These are phyloP conservation scores for Dichotomopilus funicola DNA, from an alignment of 2,329 filamentous ascomycete species.

Conservation along the genomic window DNA sequence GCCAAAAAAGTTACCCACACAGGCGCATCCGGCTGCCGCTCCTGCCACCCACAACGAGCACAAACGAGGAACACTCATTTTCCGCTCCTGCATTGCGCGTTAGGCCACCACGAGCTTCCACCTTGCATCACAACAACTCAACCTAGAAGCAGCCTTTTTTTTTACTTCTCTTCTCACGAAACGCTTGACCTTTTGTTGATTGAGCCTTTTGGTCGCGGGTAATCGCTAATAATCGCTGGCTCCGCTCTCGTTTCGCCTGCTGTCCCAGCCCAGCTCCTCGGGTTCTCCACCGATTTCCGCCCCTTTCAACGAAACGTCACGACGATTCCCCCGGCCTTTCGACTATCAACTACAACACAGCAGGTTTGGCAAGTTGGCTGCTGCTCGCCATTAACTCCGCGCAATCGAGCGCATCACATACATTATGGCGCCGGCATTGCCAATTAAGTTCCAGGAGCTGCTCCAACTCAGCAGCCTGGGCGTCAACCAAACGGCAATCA, in stretches of 20 bases:
- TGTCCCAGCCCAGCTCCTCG: conserved; percentile 6
- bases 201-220: conserved; percentile 16
- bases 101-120: conserved; percentile 14
- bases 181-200: conserved; percentile 13
- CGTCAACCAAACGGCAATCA: conserved; percentile 49
- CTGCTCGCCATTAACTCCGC: conserved; percentile 22
- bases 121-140: conserved; percentile 4
- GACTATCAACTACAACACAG: conserved; percentile 10
- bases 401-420: conserved; percentile 28
- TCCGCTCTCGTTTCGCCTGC: conserved; percentile 15
- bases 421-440: conserved; percentile 32
- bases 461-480: conserved; percentile 34
- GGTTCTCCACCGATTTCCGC: conserved; percentile 18
- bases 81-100: conserved; percentile 8
- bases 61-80: conserved; percentile 10
- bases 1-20: conserved; percentile 18
- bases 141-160: conserved; percentile 3
- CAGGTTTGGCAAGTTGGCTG: conserved; percentile 27
- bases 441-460: conserved; percentile 38
- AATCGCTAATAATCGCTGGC: conserved; percentile 15
- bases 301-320: conserved; percentile 19
- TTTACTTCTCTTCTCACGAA: background rate
- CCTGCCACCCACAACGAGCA: conserved; percentile 16
- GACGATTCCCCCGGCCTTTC: conserved; percentile 8
- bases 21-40: background rate